These are phyloP conservation scores for Leccinum proliferum DNA, from an alignment of 1,284 basidiomycete species.

Conservation along the genomic window DNA sequence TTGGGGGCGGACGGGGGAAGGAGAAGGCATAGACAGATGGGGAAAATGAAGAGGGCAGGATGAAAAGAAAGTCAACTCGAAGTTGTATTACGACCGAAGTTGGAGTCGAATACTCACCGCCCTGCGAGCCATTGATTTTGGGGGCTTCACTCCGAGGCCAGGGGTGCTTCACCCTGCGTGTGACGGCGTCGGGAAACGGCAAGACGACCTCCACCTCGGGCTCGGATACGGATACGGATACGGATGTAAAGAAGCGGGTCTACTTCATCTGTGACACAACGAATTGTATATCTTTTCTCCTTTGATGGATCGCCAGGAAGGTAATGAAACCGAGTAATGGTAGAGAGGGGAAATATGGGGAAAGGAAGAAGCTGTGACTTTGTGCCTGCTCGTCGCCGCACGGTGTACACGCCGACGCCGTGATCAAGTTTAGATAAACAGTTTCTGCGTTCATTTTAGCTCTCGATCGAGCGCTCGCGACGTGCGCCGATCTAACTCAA, in stretches of 20 bases:
- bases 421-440: neutral
- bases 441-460: neutral
- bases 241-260: neutral
- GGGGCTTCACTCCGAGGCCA: conserved; percentile 30
- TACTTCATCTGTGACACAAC: neutral
- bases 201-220: neutral
- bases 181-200: neutral
- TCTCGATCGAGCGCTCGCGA: no score
- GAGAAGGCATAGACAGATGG: no score
- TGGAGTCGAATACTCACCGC: conserved; percentile 29
- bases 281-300: neutral
- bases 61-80: neutral
- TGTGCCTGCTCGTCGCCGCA: conserved; percentile 1
- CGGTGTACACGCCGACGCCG: conserved; percentile 6
- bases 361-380: neutral
- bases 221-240: neutral
- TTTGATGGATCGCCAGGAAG: neutral
- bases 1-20: neutral
- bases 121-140: conserved; percentile 40
- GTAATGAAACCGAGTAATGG: neutral
- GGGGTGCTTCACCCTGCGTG: conserved; percentile 4
- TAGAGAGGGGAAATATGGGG: neutral
- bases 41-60: neutral
- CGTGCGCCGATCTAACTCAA: no score
- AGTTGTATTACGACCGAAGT: neutral